phyloP scores from a whole-genome alignment of 768 basidiomycete species.

The Chalciporus sphaerocephalus region DNA sequence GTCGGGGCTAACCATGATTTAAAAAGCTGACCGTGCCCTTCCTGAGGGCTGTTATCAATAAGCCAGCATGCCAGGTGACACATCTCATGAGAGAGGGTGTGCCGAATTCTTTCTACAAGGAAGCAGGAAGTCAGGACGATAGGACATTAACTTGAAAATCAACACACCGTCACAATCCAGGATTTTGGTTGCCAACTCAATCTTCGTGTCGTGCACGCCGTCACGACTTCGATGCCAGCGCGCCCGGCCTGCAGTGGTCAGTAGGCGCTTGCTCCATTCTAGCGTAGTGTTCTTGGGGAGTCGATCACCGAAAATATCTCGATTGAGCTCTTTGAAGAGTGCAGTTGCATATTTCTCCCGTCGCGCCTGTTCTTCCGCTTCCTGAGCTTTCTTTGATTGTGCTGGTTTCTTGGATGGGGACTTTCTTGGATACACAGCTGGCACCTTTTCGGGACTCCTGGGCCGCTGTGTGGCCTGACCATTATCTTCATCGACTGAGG shows the following conservation, averaged over 20 bases:
- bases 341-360: slow-evolving; percentile 50
- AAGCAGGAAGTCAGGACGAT: not conserved
- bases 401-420: slow-evolving; percentile 22
- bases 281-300: slow-evolving; percentile 54
- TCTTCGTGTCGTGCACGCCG: slow-evolving; percentile 56
- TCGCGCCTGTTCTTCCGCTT: slow-evolving; percentile 40
- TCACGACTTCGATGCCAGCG: slow-evolving; percentile 60
- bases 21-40: slow-evolving; percentile 70
- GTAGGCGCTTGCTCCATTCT: slow-evolving; percentile 62
- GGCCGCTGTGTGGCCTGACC: slow-evolving; percentile 6
- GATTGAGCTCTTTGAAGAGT: slow-evolving; percentile 61
- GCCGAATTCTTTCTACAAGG: slow-evolving; percentile 64
- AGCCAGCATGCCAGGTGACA: slow-evolving; percentile 88
- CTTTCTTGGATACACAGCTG: slow-evolving; percentile 6
- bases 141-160: not conserved
- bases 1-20: slow-evolving; percentile 55
- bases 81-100: slow-evolving; percentile 88
- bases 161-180: slow-evolving; percentile 66
- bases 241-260: slow-evolving; percentile 69
- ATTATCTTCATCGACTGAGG: slow-evolving; percentile 5
- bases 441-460: slow-evolving; percentile 9
- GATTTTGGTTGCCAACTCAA: slow-evolving; percentile 81
- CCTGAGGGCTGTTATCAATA: slow-evolving; percentile 64
- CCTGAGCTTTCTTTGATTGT: slow-evolving; percentile 39
- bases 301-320: slow-evolving; percentile 47